A percentile compares a stretch with the other conserved stretches of the same genome.
These are phyloP conservation scores for Mucor piriformis DNA, from an alignment of 371 early-diverging fungal species.

Conservation along the genomic window DNA sequence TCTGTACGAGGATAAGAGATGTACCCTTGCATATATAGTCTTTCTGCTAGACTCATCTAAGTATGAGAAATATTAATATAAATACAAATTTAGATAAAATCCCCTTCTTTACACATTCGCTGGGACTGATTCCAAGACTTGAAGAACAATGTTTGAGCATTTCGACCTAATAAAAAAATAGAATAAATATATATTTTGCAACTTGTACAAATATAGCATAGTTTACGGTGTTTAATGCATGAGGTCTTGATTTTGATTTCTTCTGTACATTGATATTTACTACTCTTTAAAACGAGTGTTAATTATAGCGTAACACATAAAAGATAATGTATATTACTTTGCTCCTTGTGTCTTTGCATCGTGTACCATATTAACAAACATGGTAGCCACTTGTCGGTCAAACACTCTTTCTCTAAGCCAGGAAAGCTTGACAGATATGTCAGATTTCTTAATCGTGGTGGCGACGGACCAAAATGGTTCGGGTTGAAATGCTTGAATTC, in stretches of 20 bases:
- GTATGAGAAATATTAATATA: background rate
- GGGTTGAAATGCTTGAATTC: slow-evolving; percentile 63
- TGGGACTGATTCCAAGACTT: slow-evolving; percentile 50
- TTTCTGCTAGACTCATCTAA: slow-evolving; percentile 59
- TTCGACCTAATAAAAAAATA: slow-evolving; percentile 35
- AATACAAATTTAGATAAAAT: background rate
- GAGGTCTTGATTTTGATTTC: slow-evolving; percentile 47
- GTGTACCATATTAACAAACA: slow-evolving; percentile 34
- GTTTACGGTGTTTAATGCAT: slow-evolving; percentile 56
- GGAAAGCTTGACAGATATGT: slow-evolving; percentile 30
- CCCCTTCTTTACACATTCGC: slow-evolving; percentile 53
- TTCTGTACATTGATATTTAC: slow-evolving; percentile 33
- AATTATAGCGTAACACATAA: too few relatives aligned
- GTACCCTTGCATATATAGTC: slow-evolving; percentile 62
- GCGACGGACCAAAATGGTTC: slow-evolving; percentile 61
- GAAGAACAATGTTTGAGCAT: slow-evolving; percentile 53
- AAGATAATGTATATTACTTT: too few relatives aligned
- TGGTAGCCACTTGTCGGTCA: slow-evolving; percentile 42
- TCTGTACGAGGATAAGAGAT: slow-evolving; percentile 81
- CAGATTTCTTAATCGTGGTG: slow-evolving; percentile 29
- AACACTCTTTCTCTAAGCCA: slow-evolving; percentile 50
- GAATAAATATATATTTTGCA: background rate
- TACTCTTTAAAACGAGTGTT: slow-evolving; percentile 43
- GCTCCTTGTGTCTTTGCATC: slow-evolving; percentile 32
- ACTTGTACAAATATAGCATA: too few relatives aligned